A percentile compares a stretch with the other conserved stretches of the same genome.
Evolutionary conservation across 106 monocot genomes (phyloP).

Genomic region (Allium cepa): DNA sequence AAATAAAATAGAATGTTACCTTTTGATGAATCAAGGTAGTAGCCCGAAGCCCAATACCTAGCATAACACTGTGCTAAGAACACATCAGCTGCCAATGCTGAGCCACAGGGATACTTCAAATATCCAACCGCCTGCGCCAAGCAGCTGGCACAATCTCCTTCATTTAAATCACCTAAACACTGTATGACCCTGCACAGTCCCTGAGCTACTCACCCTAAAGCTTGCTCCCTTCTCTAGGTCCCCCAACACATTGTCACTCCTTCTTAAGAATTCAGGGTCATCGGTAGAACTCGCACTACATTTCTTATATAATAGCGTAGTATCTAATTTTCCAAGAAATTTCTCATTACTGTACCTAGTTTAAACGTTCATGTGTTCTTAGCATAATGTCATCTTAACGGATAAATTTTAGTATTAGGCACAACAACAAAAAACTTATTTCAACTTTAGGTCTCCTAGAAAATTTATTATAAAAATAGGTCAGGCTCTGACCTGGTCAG

Average conservation of each 20-base stretch:
- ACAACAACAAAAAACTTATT: too few species aligned
- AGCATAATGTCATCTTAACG: too few species aligned
- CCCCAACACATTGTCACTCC: conserved; percentile 70
- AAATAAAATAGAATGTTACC: conserved; percentile 17
- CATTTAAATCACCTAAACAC: conserved; percentile 63
- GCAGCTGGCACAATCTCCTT: conserved; percentile 47
- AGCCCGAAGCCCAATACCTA: conserved; percentile 78
- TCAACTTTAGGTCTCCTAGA: too few species aligned
- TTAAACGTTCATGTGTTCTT: too few species aligned
- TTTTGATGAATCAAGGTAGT: conserved; percentile 39
- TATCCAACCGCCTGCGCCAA: conserved; percentile 49
- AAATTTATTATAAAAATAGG: too few species aligned
- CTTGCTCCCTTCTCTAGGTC: too few species aligned
- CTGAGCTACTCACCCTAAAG: conserved; percentile 64
- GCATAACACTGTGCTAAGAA: conserved; percentile 81
- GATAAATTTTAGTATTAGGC: too few species aligned
- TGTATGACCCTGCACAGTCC: conserved; percentile 66
- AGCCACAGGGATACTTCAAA: conserved; percentile 57
- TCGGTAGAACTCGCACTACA: conserved; percentile 34
- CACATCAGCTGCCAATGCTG: conserved; percentile 58
- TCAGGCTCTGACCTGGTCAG: too few species aligned
- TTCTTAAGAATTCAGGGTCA: conserved; percentile 43
- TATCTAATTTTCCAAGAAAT: conserved; percentile 56
- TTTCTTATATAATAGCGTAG: conserved; percentile 37
- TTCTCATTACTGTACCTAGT: conserved; percentile 39